A percentile compares a stretch with the other conserved stretches of the same genome.
Conservation (phyloP, 176 grass and related monocot species). For the Aegilops bicornis region DNA sequence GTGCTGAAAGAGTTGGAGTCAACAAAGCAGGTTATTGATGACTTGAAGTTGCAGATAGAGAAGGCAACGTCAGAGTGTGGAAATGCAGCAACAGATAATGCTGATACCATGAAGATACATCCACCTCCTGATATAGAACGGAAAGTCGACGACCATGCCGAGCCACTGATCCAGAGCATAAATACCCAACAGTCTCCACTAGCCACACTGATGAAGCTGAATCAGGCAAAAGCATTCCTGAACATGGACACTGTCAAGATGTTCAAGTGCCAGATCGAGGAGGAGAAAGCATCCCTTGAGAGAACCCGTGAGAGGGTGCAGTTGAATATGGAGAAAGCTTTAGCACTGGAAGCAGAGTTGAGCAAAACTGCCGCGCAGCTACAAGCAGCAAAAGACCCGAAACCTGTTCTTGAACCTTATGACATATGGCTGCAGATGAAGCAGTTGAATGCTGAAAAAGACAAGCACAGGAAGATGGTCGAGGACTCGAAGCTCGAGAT, state of each 20-base stretch:
- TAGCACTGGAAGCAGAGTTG: constrained; percentile 57
- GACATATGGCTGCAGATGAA: constrained; percentile 69
- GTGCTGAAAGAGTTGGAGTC: constrained; percentile 79
- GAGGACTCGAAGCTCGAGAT: constrained; percentile 56
- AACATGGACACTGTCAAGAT: constrained; percentile 63
- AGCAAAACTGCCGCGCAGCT: constrained; percentile 42
- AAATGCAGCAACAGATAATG: background rate
- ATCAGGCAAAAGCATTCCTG: constrained; percentile 82
- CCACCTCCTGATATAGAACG: constrained; percentile 26
- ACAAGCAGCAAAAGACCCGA: constrained; percentile 34
- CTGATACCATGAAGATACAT: constrained; percentile 14
- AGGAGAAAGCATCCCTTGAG: constrained; percentile 64
- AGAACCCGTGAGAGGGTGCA: constrained; percentile 67
- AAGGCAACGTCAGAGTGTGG: constrained; percentile 34
- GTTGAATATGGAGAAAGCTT: constrained; percentile 46
- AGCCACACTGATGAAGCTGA: constrained; percentile 69
- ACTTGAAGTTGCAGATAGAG: constrained; percentile 63
- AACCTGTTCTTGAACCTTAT: constrained; percentile 43
- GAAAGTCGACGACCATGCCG: constrained; percentile 24
- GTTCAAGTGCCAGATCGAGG: constrained; percentile 62
- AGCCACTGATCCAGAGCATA: constrained; percentile 29
- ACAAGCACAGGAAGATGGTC: constrained; percentile 42
- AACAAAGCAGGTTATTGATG: constrained; percentile 68
- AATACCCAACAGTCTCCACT: constrained; percentile 41
- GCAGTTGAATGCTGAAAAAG: constrained; percentile 61